A percentile compares a stretch with the other conserved stretches of the same genome.
These are phyloP conservation scores for Cladosporium sphaerospermum DNA, from an alignment of 2,329 filamentous ascomycete genomes.

Conservation along the genomic window DNA sequence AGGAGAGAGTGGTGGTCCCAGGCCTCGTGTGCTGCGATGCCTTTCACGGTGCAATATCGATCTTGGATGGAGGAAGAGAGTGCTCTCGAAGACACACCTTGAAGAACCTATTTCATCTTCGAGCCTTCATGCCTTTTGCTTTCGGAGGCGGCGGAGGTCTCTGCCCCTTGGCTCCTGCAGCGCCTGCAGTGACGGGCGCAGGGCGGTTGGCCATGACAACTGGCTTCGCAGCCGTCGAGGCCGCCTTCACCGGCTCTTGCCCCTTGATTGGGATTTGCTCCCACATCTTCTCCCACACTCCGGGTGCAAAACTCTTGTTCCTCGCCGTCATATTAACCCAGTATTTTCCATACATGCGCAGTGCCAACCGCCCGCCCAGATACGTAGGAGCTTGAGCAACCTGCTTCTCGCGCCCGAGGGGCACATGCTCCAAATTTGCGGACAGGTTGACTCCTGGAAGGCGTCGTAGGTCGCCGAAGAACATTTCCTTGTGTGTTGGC, in stretches of 20 bases:
- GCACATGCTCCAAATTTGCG: slow-evolving; percentile 27
- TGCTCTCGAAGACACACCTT: slow-evolving; percentile 1
- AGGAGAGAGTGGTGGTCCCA: too few relatives aligned
- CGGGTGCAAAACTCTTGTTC: slow-evolving; percentile 18
- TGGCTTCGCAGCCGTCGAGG: neutral
- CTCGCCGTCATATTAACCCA: slow-evolving; percentile 18
- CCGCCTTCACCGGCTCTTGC: neutral
- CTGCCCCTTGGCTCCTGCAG: neutral
- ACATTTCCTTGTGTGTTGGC: slow-evolving; percentile 26
- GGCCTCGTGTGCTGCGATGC: too few relatives aligned
- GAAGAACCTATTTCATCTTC: slow-evolving; percentile 7
- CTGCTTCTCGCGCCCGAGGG: slow-evolving; percentile 23
- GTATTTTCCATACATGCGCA: slow-evolving; percentile 19
- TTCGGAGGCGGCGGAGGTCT: neutral
- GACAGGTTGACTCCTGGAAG: slow-evolving; percentile 15
- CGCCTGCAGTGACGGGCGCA: neutral
- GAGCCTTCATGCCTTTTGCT: neutral
- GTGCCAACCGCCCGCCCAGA: slow-evolving; percentile 11
- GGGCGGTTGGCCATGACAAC: slow-evolving; percentile 1
- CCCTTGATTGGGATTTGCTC: slow-evolving; percentile 21
- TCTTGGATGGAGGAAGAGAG: neutral
- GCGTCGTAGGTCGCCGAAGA: slow-evolving; percentile 22
- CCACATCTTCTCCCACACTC: slow-evolving; percentile 27
- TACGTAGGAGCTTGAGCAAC: slow-evolving; percentile 19
- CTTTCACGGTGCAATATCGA: neutral